Conservation (phyloP, 192 early-diverging fungal species). For the Podila verticillata region DNA sequence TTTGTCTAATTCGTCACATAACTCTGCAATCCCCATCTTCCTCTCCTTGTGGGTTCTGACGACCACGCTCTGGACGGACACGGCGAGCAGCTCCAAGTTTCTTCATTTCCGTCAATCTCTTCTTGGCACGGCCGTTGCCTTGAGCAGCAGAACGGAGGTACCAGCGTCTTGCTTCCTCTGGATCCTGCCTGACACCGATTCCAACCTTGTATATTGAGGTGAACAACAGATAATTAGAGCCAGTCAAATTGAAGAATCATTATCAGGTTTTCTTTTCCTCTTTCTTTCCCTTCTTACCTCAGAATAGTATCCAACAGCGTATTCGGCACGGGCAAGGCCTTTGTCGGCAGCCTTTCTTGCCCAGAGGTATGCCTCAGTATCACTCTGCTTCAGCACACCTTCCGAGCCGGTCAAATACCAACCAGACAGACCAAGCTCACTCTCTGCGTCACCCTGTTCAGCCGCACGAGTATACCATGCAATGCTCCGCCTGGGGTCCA, state of each 20-base stretch:
- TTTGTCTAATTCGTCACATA: slow-evolving; percentile 15
- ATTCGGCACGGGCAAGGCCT: slow-evolving; percentile 94
- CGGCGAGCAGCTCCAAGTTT: slow-evolving; percentile 57
- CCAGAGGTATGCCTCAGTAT: slow-evolving; percentile 98
- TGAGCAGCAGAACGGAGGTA: slow-evolving; percentile 79
- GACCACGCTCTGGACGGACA: slow-evolving; percentile 40
- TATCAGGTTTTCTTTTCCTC: neutral
- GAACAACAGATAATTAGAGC: slow-evolving; percentile 1
- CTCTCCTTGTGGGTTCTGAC: slow-evolving; percentile 27
- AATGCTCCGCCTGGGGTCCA: slow-evolving; percentile 91
- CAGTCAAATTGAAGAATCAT: neutral
- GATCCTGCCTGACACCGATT: slow-evolving; percentile 80
- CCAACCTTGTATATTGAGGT: slow-evolving; percentile 58
- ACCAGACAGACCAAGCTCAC: slow-evolving; percentile 93
- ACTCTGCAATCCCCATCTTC: slow-evolving; percentile 54
- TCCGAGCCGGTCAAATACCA: slow-evolving; percentile 99
- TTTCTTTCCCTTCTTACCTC: slow-evolving; percentile 59
- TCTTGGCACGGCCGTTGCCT: slow-evolving; percentile 84
- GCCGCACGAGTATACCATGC: slow-evolving; percentile 97
- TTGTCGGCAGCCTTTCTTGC: slow-evolving; percentile 96
- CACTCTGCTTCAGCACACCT: slow-evolving; percentile 86
- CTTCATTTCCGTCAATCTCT: slow-evolving; percentile 87
- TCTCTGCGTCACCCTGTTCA: slow-evolving; percentile 89
- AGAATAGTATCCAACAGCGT: slow-evolving; percentile 94
- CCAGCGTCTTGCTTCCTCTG: slow-evolving; percentile 90